Evolutionary conservation across 352 stramenopile species (phyloP).

Genomic region (Pythium periplocum): DNA sequence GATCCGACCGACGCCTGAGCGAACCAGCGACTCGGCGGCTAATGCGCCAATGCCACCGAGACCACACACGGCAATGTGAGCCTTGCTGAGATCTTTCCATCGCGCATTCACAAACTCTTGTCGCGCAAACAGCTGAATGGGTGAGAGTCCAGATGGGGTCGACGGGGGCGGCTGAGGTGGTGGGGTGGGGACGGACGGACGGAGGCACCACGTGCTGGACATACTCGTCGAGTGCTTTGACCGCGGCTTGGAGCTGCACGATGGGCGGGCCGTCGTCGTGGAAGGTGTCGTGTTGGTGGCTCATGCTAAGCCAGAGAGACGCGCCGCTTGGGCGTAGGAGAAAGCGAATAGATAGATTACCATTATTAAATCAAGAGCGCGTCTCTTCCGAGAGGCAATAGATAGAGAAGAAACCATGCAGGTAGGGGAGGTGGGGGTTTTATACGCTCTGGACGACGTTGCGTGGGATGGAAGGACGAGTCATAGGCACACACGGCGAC

Average conservation of each 20-base stretch:
- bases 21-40: slow-evolving; percentile 27
- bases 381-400: too few relatives aligned
- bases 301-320: slow-evolving; percentile 9
- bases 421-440: neutral
- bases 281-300: slow-evolving; percentile 29
- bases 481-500: neutral
- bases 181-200: neutral
- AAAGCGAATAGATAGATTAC: too few relatives aligned
- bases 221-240: slow-evolving; percentile 30
- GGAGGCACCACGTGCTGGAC: slow-evolving; percentile 20
- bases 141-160: neutral
- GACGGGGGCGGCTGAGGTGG: neutral
- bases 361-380: too few relatives aligned
- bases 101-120: slow-evolving; percentile 6
- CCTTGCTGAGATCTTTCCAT: slow-evolving; percentile 22
- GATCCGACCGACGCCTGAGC: slow-evolving; percentile 24
- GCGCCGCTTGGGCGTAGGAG: too few relatives aligned
- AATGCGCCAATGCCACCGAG: slow-evolving; percentile 23
- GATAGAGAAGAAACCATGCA: neutral
- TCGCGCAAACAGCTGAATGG: neutral
- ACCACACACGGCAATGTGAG: slow-evolving; percentile 28
- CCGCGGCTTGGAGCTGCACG: slow-evolving; percentile 30
- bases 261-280: slow-evolving; percentile 37
- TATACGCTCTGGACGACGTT: slow-evolving; percentile 18
- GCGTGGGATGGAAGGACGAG: slow-evolving; percentile 8